A percentile compares a stretch with the other conserved stretches of the same genome.
Conservation (phyloP, 1,284 basidiomycete species). For the Schizophyllum amplum region DNA sequence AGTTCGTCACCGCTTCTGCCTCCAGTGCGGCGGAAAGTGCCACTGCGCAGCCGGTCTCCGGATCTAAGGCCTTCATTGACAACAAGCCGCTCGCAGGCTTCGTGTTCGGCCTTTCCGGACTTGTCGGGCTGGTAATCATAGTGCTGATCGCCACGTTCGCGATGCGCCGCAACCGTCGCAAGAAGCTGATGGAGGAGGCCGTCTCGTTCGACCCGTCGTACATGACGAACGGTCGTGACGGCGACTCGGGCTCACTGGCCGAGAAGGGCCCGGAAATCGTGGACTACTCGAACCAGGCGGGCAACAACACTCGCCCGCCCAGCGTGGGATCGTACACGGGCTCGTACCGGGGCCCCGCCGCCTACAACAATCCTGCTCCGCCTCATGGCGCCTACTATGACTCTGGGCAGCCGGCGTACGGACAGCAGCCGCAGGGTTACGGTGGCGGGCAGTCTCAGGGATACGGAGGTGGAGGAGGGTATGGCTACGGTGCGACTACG, state of each 20-base stretch:
- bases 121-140: slow-evolving; percentile 41
- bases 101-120: slow-evolving; percentile 46
- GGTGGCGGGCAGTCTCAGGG: background rate
- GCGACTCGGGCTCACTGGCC: background rate
- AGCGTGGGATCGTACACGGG: background rate
- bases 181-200: slow-evolving; percentile 37
- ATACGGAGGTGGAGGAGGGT: background rate
- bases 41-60: slow-evolving; percentile 11
- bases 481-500: slow-evolving; percentile 27
- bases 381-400: background rate
- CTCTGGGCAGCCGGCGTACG: background rate
- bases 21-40: slow-evolving; percentile 8
- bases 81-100: slow-evolving; percentile 54
- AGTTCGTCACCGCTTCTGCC: slow-evolving; percentile 16
- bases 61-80: slow-evolving; percentile 40
- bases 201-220: slow-evolving; percentile 42
- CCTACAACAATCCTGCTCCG: background rate
- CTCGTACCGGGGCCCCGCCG: background rate
- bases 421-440: background rate
- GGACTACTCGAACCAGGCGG: background rate
- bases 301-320: background rate
- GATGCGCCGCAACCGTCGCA: slow-evolving; percentile 41
- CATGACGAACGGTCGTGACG: slow-evolving; percentile 10
- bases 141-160: slow-evolving; percentile 36
- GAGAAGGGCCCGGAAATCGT: background rate